Evolutionary conservation across 1,284 basidiomycete species (phyloP), one percentile per base, ranked within the genome.

Genomic region (Paramarasmius palmivorus): DNA sequence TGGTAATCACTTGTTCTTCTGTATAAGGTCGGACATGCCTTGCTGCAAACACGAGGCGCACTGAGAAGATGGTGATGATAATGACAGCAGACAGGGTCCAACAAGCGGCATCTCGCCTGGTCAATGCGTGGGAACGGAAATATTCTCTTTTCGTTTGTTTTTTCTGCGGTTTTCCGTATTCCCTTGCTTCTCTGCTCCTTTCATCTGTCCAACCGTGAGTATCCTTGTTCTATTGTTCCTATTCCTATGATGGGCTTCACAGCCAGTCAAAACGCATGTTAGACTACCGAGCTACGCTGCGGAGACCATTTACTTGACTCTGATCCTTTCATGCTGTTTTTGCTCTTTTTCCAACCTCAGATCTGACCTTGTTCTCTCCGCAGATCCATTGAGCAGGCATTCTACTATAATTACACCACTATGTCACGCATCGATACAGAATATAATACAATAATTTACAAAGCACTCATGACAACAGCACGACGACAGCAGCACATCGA

Each of bases 221-320:
- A n/a, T 38, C 47, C 41, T 42, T 42, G 35, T 35, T 36, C 50
- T 32, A 36, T 48, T 23, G 25, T 38, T 51, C 41, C 55, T 44
- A 26, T 52, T 51, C 29, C 52, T 51, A 66, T 70, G 72, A 74
- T 76, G 73, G 66, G 69, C 65, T 57, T 68, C 60, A 52, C 60
- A 65, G 54, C 58, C 57, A 66, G 68, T 71, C 70, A 69, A 69
- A 68, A 59, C 65, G 74, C 75, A 77, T 77, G 75, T 77, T 78
- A 77, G 74, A 76, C 75, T 77, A 69, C 74, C 72, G 64, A 77
- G 63, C 68, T 59, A 67, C 68, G 65, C 59, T 74, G 75, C 62
- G 73, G 75, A 78, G 56, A 71, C 57, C 57, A 61, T 59, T n/a
- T 55, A 65, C 64, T 47, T 50, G 68, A 73, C 69, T 59, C 73